Conservation (phyloP, 768 basidiomycete genomes). For the Hericium alpestre region DNA sequence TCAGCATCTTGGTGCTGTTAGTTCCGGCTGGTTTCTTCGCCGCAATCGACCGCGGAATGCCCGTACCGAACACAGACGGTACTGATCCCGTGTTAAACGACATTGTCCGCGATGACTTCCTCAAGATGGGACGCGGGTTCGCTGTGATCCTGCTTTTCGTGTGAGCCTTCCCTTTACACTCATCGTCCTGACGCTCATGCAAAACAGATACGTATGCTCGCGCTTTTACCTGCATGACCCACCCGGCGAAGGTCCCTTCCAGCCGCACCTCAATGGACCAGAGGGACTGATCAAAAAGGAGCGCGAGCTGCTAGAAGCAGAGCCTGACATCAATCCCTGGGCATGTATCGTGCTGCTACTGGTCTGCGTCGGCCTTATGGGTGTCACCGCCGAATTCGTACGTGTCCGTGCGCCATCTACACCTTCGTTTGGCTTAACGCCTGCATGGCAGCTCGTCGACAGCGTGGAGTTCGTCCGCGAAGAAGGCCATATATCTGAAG, state of each 20-base stretch:
- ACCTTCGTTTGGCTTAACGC: not conserved
- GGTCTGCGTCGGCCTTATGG: slow-evolving; percentile 50
- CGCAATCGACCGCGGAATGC: slow-evolving; percentile 33
- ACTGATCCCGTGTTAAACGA: slow-evolving; percentile 29
- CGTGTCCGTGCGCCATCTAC: slow-evolving; percentile 7
- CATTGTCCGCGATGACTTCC: slow-evolving; percentile 32
- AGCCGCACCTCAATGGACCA: slow-evolving; percentile 30
- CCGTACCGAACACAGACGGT: slow-evolving; percentile 6
- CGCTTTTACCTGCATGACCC: slow-evolving; percentile 64
- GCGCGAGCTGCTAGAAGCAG: slow-evolving; percentile 29
- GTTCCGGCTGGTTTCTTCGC: slow-evolving; percentile 63
- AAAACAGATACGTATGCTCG: slow-evolving; percentile 48
- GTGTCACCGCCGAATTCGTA: slow-evolving; percentile 63
- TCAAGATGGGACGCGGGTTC: slow-evolving; percentile 56
- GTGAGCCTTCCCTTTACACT: slow-evolving; percentile 24
- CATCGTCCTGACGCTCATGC: no score
- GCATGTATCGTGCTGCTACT: slow-evolving; percentile 45
- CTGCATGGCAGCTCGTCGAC: slow-evolving; percentile 41
- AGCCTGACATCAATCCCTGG: slow-evolving; percentile 55
- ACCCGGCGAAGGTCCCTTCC: slow-evolving; percentile 43
- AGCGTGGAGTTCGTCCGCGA: slow-evolving; percentile 47
- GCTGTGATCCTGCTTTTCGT: slow-evolving; percentile 52
- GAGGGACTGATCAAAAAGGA: slow-evolving; percentile 21
- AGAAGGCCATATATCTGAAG: slow-evolving; percentile 32
- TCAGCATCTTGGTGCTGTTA: slow-evolving; percentile 51